Evolutionary conservation across 2,329 filamentous ascomycete genomes (phyloP).

Genomic region (Aspergillus sp.): DNA sequence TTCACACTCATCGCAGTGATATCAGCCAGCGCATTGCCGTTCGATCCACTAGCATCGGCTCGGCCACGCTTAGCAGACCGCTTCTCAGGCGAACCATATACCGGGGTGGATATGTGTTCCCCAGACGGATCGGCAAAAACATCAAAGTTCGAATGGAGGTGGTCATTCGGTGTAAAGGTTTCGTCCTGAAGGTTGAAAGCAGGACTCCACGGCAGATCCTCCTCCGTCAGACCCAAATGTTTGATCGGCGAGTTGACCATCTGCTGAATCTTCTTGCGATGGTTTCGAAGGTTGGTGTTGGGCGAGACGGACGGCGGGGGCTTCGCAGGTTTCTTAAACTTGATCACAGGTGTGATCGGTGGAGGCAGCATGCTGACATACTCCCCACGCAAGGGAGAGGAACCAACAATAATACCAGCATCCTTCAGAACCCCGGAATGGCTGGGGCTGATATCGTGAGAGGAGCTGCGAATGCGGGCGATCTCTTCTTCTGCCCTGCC

Average conservation of each 20-base stretch:
- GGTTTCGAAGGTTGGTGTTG: slow-evolving; percentile 85
- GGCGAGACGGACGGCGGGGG: slow-evolving; percentile 80
- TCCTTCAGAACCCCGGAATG: slow-evolving; percentile 41
- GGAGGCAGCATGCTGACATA: slow-evolving; percentile 62
- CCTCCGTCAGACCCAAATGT: slow-evolving; percentile 39
- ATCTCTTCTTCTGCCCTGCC: slow-evolving; percentile 96
- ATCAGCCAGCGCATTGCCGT: slow-evolving; percentile 49
- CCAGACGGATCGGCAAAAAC: slow-evolving; percentile 50
- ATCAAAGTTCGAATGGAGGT: slow-evolving; percentile 52
- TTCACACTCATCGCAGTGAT: slow-evolving; percentile 39
- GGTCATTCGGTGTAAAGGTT: slow-evolving; percentile 34
- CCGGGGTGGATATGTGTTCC: slow-evolving; percentile 38
- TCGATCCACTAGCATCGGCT: slow-evolving; percentile 49
- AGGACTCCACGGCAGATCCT: slow-evolving; percentile 45
- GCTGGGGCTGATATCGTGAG: slow-evolving; percentile 79
- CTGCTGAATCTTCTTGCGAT: slow-evolving; percentile 76
- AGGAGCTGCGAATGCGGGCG: slow-evolving; percentile 84
- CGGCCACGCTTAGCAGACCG: slow-evolving; percentile 51
- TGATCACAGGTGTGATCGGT: slow-evolving; percentile 79
- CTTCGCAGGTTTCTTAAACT: slow-evolving; percentile 67
- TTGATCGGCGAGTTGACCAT: slow-evolving; percentile 75
- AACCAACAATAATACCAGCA: slow-evolving; percentile 48
- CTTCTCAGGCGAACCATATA: slow-evolving; percentile 55
- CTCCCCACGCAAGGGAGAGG: slow-evolving; percentile 64
- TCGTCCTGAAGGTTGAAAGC: slow-evolving; percentile 53